Conservation (phyloP, 495 filamentous ascomycete species). For the Gamarada debralockiae region DNA sequence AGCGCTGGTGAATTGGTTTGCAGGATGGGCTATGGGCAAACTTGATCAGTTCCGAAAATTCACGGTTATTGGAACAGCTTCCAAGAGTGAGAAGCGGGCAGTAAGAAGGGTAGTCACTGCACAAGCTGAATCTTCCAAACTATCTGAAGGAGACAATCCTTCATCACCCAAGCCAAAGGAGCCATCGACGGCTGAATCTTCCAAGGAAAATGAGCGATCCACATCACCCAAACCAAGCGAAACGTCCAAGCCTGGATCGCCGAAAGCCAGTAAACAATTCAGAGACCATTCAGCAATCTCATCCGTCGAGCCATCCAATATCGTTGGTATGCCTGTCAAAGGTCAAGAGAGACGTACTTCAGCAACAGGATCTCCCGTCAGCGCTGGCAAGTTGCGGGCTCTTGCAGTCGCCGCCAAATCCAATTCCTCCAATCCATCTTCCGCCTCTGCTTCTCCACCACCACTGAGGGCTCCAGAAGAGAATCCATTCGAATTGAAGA, state of each 20-base stretch:
- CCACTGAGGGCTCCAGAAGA: too few species aligned
- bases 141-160: neutral
- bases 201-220: too few species aligned
- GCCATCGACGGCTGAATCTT: neutral
- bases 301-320: too few species aligned
- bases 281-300: too few species aligned
- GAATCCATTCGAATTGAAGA: too few species aligned
- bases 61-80: conserved; percentile 35
- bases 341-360: neutral
- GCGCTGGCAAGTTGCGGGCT: neutral
- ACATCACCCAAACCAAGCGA: too few species aligned
- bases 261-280: too few species aligned
- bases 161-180: too few species aligned
- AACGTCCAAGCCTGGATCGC: too few species aligned
- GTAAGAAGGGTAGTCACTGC: neutral
- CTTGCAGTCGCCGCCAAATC: neutral
- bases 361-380: neutral
- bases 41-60: conserved; percentile 44
- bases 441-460: too few species aligned
- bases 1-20: conserved; percentile 49
- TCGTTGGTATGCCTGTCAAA: too few species aligned
- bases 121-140: too few species aligned
- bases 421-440: neutral
- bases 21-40: conserved; percentile 44
- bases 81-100: neutral